These are phyloP conservation scores for Penicillium digitatum DNA, from an alignment of 2,329 filamentous ascomycete genomes.

Conservation along the genomic window DNA sequence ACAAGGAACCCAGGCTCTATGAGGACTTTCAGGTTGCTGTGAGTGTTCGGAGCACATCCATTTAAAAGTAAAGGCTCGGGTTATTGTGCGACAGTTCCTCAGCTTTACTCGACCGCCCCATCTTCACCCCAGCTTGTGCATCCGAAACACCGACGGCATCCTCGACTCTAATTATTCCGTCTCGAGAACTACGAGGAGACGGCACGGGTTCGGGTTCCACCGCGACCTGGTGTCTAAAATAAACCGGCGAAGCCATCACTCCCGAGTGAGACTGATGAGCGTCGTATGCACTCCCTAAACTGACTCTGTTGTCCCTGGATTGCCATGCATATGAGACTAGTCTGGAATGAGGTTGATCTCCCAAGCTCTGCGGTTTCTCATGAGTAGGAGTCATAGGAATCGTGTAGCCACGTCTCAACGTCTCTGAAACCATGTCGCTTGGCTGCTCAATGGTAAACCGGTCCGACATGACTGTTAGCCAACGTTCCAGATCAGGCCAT, in stretches of 20 bases:
- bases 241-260: conserved; percentile 8
- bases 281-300: conserved; percentile 6
- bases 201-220: conserved; percentile 9
- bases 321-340: conserved; percentile 5
- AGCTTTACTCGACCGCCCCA: conserved; percentile 4
- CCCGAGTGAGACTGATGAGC: background rate
- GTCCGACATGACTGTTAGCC: conserved; percentile 15
- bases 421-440: background rate
- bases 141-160: background rate
- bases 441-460: conserved; percentile 12
- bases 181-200: background rate
- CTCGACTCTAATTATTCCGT: background rate
- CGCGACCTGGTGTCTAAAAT: conserved; percentile 1
- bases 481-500: conserved; percentile 18
- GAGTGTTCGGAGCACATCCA: background rate
- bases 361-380: background rate
- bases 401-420: background rate
- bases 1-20: background rate
- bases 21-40: background rate
- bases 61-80: conserved; percentile 22
- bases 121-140: background rate
- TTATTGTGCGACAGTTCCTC: conserved; percentile 18
- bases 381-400: conserved; percentile 1
- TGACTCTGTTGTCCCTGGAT: background rate
- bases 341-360: background rate